These are phyloP conservation scores for Candida peoriensis DNA, from an alignment of 805 yeast genomes.

Conservation along the genomic window DNA sequence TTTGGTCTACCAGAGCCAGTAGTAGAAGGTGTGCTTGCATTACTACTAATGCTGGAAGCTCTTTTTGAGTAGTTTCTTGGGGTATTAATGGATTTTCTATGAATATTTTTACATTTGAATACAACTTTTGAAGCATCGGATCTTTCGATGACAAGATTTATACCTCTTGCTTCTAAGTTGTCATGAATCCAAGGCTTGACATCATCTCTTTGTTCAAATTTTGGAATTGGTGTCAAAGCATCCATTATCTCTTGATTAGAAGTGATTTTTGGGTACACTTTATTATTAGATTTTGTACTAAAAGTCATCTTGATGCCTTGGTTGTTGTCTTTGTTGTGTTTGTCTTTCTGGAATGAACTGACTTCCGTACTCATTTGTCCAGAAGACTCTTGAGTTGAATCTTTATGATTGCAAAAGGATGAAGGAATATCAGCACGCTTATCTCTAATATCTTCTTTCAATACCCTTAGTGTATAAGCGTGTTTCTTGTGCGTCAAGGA, in stretches of 20 bases:
- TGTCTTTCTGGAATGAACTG: too few relatives aligned
- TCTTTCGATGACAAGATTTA: constrained; percentile 27
- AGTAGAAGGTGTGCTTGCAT: background rate
- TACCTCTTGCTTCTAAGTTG: constrained; percentile 17
- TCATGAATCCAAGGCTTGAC: constrained; percentile 25
- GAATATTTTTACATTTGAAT: constrained; percentile 28
- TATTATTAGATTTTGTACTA: too few relatives aligned
- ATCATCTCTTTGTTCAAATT: constrained; percentile 20
- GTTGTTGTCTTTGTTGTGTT: too few relatives aligned
- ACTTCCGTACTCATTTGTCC: too few relatives aligned
- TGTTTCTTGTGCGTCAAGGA: background rate
- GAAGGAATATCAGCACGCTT: background rate
- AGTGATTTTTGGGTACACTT: constrained; percentile 10
- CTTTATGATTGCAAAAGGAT: background rate
- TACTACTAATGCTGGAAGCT: background rate
- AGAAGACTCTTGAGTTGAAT: background rate
- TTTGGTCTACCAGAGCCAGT: constrained; percentile 7
- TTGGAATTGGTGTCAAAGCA: constrained; percentile 23
- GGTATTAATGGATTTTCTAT: constrained; percentile 16
- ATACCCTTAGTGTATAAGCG: background rate
- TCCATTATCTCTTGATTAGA: constrained; percentile 21
- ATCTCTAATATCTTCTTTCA: background rate
- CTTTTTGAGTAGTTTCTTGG: constrained; percentile 8
- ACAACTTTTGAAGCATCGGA: constrained; percentile 28
- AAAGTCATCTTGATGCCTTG: too few relatives aligned